phyloP scores from a whole-genome alignment of 2,329 filamentous ascomycete genomes.

The Nectriaceae sp. region DNA sequence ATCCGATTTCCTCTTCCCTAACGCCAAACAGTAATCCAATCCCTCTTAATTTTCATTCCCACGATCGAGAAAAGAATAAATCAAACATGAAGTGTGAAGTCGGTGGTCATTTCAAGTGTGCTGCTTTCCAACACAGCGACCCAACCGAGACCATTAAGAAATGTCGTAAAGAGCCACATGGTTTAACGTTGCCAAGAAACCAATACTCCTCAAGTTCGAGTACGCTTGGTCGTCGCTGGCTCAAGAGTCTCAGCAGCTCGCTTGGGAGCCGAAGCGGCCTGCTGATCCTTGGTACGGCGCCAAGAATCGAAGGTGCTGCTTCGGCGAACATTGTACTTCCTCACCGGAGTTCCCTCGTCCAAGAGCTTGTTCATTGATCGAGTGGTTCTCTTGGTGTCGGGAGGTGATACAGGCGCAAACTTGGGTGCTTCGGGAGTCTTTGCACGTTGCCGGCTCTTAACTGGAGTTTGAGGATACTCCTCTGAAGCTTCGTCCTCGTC shows the following conservation, averaged over 20 bases:
- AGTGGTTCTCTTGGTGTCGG: constrained; percentile 61
- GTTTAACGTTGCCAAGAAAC: background rate
- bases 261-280: constrained; percentile 51
- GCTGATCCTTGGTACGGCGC: constrained; percentile 62
- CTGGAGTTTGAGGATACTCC: constrained; percentile 37
- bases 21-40: constrained; percentile 22
- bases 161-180: constrained; percentile 5
- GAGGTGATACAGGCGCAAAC: constrained; percentile 62
- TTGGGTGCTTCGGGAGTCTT: constrained; percentile 57
- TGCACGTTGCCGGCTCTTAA: constrained; percentile 32
- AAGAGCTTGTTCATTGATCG: constrained; percentile 55
- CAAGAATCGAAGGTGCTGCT: constrained; percentile 68
- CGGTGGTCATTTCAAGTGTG: constrained; percentile 1
- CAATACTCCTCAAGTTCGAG: constrained; percentile 31
- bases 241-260: constrained; percentile 38
- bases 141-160: constrained; percentile 12
- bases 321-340: constrained; percentile 32
- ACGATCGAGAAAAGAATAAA: constrained; percentile 12
- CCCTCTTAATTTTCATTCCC: constrained; percentile 19
- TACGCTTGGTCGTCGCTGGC: constrained; percentile 36
- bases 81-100: constrained; percentile 16
- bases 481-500: constrained; percentile 23
- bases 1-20: constrained; percentile 3
- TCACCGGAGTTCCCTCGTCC: constrained; percentile 44
- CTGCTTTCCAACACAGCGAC: background rate